Evolutionary conservation across 1,284 basidiomycete genomes (phyloP).

Genomic region (Malassezia psittaci): DNA sequence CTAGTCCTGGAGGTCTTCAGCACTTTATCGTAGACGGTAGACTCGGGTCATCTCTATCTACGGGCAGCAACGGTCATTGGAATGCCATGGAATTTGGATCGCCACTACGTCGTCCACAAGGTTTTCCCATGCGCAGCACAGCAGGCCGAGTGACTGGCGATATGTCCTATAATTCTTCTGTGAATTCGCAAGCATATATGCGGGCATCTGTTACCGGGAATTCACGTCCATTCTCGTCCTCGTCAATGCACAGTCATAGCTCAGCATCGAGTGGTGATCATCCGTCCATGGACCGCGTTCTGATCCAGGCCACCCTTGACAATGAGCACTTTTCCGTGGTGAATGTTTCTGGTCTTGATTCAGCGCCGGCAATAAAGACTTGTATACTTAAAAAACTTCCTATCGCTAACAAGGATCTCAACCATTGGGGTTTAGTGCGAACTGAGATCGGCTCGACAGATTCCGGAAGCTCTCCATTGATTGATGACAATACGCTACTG

Average conservation of each 20-base stretch:
- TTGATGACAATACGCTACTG: slow-evolving; percentile 41
- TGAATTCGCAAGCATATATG: too few species aligned
- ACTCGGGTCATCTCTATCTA: too few species aligned
- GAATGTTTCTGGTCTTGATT: slow-evolving; percentile 39
- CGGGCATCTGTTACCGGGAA: too few species aligned
- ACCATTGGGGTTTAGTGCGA: slow-evolving; percentile 23
- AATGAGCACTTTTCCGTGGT: slow-evolving; percentile 46
- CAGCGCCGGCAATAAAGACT: slow-evolving; percentile 42
- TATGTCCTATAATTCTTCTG: too few species aligned
- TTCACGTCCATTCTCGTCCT: slow-evolving; percentile 2
- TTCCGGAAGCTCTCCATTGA: slow-evolving; percentile 24
- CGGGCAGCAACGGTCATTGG: neutral
- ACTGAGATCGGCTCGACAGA: slow-evolving; percentile 44
- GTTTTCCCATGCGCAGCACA: neutral
- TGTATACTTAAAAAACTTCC: slow-evolving; percentile 25
- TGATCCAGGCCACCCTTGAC: slow-evolving; percentile 46
- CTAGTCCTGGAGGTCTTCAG: neutral
- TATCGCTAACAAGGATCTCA: neutral
- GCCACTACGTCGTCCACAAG: neutral
- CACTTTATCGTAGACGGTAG: too few species aligned
- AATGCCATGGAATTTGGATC: neutral
- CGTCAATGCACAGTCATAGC: slow-evolving; percentile 6
- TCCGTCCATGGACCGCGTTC: slow-evolving; percentile 19
- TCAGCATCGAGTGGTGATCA: neutral
- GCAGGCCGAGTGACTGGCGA: neutral